These are phyloP conservation scores for Suillus fuscotomentosus DNA, from an alignment of 768 basidiomycete genomes.

Conservation along the genomic window DNA sequence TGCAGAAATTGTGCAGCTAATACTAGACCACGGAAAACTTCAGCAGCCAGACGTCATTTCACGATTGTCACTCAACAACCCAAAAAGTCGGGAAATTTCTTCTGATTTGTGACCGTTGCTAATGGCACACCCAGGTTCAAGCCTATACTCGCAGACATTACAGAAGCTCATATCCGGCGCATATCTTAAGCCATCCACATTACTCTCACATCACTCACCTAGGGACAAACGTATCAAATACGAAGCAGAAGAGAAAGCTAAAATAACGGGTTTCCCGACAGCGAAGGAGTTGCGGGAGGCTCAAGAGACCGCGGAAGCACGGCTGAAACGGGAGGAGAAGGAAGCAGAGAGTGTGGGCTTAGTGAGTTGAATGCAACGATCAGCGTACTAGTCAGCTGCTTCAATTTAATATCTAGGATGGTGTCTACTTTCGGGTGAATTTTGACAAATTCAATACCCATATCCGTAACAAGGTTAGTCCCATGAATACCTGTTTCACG, in stretches of 20 bases:
- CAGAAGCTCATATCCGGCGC: conserved; percentile 66
- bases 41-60: conserved; percentile 68
- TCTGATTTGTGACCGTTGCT: conserved; percentile 13
- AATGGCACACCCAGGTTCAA: conserved; percentile 30
- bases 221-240: conserved; percentile 79
- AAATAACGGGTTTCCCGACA: conserved; percentile 74
- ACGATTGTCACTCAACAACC: conserved; percentile 48
- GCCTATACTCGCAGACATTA: conserved; percentile 57
- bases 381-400: not conserved
- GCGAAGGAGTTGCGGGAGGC: conserved; percentile 76
- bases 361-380: conserved; percentile 48
- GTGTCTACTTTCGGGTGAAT: conserved; percentile 83
- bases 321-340: conserved; percentile 67
- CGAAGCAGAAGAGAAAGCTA: conserved; percentile 74
- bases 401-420: conserved; percentile 43
- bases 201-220: conserved; percentile 76
- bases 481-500: not conserved
- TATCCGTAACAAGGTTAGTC: conserved; percentile 78
- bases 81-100: conserved; percentile 48
- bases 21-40: conserved; percentile 87
- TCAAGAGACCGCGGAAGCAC: conserved; percentile 61
- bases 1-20: conserved; percentile 68
- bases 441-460: conserved; percentile 85
- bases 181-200: conserved; percentile 81
- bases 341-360: conserved; percentile 72